Percentiles rank a stretch among this genome's conserved stretches.
Evolutionary conservation across 768 basidiomycete genomes (phyloP).

Genomic region (Suillus bovinus): DNA sequence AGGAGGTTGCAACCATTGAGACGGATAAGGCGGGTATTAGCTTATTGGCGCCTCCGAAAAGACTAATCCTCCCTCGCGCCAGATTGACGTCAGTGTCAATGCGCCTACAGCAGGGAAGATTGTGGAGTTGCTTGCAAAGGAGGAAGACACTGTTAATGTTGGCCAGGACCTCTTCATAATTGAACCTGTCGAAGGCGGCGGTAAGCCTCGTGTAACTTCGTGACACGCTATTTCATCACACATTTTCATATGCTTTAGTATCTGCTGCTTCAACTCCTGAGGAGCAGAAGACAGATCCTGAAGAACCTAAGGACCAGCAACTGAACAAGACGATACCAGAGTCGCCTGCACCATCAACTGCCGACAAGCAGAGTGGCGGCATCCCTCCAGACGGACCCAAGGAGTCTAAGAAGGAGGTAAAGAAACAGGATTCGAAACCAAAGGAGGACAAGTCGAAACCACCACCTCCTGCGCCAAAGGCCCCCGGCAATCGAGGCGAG

Average conservation of each 20-base stretch:
- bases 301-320: slow-evolving; percentile 50
- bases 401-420: slow-evolving; percentile 37
- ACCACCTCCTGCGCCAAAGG: slow-evolving; percentile 33
- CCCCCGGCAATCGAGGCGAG: slow-evolving; percentile 67
- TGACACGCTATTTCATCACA: neutral
- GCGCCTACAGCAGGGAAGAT: slow-evolving; percentile 88
- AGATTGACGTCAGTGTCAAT: slow-evolving; percentile 99
- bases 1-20: slow-evolving; percentile 97
- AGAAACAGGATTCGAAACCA: slow-evolving; percentile 36
- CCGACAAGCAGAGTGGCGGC: slow-evolving; percentile 23
- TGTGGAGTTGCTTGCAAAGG: slow-evolving; percentile 81
- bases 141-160: slow-evolving; percentile 93
- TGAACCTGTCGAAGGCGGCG: slow-evolving; percentile 73
- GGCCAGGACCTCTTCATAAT: slow-evolving; percentile 94
- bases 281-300: slow-evolving; percentile 36
- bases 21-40: slow-evolving; percentile 84
- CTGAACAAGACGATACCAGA: slow-evolving; percentile 45
- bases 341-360: slow-evolving; percentile 43
- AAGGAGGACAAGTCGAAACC: slow-evolving; percentile 31
- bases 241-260: slow-evolving; percentile 23
- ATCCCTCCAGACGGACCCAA: slow-evolving; percentile 30
- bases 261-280: slow-evolving; percentile 34
- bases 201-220: slow-evolving; percentile 32
- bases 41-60: neutral
- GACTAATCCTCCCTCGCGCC: slow-evolving; percentile 11